Evolutionary conservation across 2,329 filamentous ascomycete genomes (phyloP).

Genomic region (Epichloe brachyelytri): DNA sequence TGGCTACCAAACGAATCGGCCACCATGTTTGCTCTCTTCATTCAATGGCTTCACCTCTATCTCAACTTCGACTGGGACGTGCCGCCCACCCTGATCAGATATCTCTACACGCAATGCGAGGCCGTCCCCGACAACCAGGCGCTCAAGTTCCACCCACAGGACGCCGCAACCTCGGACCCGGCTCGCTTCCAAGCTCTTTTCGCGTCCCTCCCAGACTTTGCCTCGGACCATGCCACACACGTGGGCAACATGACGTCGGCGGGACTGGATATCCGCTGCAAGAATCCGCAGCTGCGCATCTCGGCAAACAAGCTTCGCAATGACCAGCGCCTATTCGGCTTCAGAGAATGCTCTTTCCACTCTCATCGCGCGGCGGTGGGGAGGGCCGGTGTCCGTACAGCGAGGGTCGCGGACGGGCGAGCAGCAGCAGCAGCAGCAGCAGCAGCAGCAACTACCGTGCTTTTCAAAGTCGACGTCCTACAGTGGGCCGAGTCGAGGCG

Average conservation of each 20-base stretch:
- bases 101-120: slow-evolving; percentile 42
- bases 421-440: background rate
- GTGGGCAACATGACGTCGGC: slow-evolving; percentile 37
- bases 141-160: slow-evolving; percentile 17
- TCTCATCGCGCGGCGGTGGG: slow-evolving; percentile 34
- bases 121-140: slow-evolving; percentile 18
- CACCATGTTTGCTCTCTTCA: slow-evolving; percentile 40
- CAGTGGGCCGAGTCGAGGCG: no score
- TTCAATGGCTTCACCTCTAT: slow-evolving; percentile 43
- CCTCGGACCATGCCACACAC: slow-evolving; percentile 38
- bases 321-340: no score
- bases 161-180: slow-evolving; percentile 16
- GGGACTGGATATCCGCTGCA: slow-evolving; percentile 38
- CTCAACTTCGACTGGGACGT: slow-evolving; percentile 47
- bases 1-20: slow-evolving; percentile 34
- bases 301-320: no score
- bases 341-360: no score
- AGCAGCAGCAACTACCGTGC: slow-evolving; percentile 4
- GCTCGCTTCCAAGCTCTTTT: slow-evolving; percentile 31
- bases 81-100: slow-evolving; percentile 34
- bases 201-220: slow-evolving; percentile 30
- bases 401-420: background rate
- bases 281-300: slow-evolving; percentile 29
- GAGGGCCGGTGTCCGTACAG: slow-evolving; percentile 40
- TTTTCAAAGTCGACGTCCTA: background rate